phyloP scores from a whole-genome alignment of 2,329 filamentous ascomycete species.

The Monilinia fructicola region DNA sequence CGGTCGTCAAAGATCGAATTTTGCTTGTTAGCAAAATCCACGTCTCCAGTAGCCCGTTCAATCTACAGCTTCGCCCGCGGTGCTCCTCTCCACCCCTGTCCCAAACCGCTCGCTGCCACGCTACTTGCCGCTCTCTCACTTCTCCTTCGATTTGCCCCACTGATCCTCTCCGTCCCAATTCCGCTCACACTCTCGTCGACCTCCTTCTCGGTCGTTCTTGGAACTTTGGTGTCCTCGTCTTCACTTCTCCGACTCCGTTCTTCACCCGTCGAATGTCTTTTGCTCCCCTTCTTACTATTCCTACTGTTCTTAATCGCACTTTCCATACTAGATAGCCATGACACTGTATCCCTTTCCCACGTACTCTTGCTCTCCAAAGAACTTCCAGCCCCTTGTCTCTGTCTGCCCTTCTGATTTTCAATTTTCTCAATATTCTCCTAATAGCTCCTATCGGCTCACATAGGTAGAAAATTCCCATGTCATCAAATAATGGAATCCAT shows the following conservation, averaged over 20 bases:
- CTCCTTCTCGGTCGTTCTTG: background rate
- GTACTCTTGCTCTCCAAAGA: slow-evolving; percentile 4
- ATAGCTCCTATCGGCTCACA: slow-evolving; percentile 10
- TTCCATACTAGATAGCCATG: background rate
- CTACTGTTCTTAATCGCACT: background rate
- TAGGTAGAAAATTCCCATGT: slow-evolving; percentile 28
- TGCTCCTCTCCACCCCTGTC: background rate
- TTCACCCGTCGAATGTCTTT: background rate
- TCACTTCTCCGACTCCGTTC: background rate
- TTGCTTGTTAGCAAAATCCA: background rate
- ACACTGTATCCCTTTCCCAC: background rate
- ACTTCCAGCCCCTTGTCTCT: background rate
- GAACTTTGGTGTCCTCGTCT: background rate
- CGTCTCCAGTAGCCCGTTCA: background rate
- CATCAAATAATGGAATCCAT: slow-evolving; percentile 32
- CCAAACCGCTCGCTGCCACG: background rate
- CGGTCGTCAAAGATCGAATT: background rate
- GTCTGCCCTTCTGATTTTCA: background rate
- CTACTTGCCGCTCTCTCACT: slow-evolving; percentile 2
- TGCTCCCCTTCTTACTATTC: background rate
- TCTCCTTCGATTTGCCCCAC: background rate
- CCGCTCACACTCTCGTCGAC: background rate
- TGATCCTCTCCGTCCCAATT: background rate
- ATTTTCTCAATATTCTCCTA: background rate
- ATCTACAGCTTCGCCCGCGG: background rate